Conservation (phyloP, 257 asterid species). For the Osmanthus fragrans region DNA sequence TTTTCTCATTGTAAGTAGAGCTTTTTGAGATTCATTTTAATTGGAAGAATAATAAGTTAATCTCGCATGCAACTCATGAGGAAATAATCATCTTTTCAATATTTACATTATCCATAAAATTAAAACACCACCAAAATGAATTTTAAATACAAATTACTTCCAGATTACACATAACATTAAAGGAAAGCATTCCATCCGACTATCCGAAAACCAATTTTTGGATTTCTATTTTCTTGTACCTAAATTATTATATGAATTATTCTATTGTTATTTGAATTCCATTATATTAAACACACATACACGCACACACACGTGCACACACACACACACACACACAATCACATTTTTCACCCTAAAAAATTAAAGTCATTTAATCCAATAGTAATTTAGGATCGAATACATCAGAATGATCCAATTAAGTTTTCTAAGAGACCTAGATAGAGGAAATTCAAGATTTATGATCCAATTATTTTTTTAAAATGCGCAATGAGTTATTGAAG, state of each 20-base stretch:
- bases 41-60: slow-evolving; percentile 14
- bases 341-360: neutral
- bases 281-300: neutral
- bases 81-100: too few relatives aligned
- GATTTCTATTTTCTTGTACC: neutral
- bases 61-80: neutral
- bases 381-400: too few relatives aligned
- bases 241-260: slow-evolving; percentile 1
- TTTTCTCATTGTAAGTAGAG: slow-evolving; percentile 40
- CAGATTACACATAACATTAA: neutral
- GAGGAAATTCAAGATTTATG: neutral
- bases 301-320: neutral
- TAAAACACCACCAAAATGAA: too few relatives aligned
- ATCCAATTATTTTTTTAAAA: neutral
- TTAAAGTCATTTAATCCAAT: too few relatives aligned
- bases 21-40: slow-evolving; percentile 73
- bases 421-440: too few relatives aligned
- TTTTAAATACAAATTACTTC: neutral
- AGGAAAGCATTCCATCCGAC: neutral
- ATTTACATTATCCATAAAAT: too few relatives aligned
- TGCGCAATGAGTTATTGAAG: neutral
- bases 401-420: too few relatives aligned
- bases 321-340: neutral
- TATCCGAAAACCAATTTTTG: neutral
- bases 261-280: neutral